Conservation (phyloP, 2,329 filamentous ascomycete species). For the Chaetomium sp. region DNA sequence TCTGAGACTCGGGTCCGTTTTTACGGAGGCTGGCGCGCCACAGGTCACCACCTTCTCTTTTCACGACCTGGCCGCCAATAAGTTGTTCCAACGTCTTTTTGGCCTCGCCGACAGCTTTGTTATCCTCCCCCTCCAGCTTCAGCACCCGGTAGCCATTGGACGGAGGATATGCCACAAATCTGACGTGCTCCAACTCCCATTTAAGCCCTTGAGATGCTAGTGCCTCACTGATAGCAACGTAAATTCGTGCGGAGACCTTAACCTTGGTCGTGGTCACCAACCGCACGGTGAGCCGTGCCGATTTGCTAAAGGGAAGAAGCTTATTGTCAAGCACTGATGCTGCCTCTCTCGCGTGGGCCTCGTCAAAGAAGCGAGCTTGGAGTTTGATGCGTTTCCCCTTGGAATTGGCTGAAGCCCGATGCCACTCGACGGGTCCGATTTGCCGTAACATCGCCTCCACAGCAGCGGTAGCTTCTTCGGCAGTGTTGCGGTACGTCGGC, state of each 20-base stretch:
- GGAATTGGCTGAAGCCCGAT: conserved; percentile 23
- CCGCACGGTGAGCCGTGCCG: conserved; percentile 32
- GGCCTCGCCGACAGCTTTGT: conserved; percentile 27
- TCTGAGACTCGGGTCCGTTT: conserved; percentile 18
- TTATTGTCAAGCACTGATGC: conserved; percentile 27
- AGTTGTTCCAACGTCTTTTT: conserved; percentile 30
- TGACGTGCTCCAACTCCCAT: conserved; percentile 29
- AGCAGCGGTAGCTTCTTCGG: conserved; percentile 17
- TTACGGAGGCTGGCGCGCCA: conserved; percentile 29
- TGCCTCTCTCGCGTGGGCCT: conserved; percentile 32
- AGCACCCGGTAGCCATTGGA: conserved; percentile 30
- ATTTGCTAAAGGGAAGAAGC: conserved; percentile 27
- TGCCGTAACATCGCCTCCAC: conserved; percentile 28
- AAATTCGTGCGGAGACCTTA: conserved; percentile 32
- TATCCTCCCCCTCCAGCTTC: conserved; percentile 33
- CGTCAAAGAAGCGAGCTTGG: conserved; percentile 33
- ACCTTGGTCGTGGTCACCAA: conserved; percentile 33
- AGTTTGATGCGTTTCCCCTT: conserved; percentile 34
- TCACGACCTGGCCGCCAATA: conserved; percentile 29
- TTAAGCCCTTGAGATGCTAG: conserved; percentile 24
- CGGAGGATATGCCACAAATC: conserved; percentile 18
- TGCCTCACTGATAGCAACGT: conserved; percentile 25
- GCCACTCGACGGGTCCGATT: conserved; percentile 31
- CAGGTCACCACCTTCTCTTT: conserved; percentile 20
- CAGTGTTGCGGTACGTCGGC: conserved; percentile 25